Evolutionary conservation across 257 asterid species (phyloP).

Genomic region (Nicotiana tabacum): DNA sequence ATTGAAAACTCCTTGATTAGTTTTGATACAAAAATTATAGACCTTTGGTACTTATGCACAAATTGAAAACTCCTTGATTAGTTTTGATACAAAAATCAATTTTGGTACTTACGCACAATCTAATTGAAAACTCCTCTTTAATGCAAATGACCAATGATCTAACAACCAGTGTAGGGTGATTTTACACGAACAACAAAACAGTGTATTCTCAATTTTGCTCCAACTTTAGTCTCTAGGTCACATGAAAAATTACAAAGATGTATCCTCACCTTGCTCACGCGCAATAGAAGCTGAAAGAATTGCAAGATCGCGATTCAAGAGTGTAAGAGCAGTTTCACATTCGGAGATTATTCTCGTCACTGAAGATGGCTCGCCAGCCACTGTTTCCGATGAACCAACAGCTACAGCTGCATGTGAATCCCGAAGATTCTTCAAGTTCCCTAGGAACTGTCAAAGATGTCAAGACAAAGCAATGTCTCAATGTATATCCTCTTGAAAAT

Average conservation of each 20-base stretch:
- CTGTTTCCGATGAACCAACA: slow-evolving; percentile 68
- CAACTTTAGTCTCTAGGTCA: neutral
- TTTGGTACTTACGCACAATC: neutral
- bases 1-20: neutral
- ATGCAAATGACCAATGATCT: neutral
- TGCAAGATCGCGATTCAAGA: slow-evolving; percentile 81
- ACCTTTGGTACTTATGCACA: neutral
- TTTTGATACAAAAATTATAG: neutral
- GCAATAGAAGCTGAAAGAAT: slow-evolving; percentile 92
- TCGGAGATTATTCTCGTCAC: slow-evolving; percentile 86
- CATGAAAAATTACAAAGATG: slow-evolving; percentile 23
- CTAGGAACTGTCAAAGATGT: slow-evolving; percentile 53
- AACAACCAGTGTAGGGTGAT: neutral
- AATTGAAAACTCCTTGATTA: neutral
- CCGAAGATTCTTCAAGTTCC: slow-evolving; percentile 90
- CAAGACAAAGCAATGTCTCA: neutral
- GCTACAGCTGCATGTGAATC: slow-evolving; percentile 95
- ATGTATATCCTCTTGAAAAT: neutral
- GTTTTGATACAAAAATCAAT: neutral
- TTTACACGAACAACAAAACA: neutral
- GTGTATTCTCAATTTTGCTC: neutral
- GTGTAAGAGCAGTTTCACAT: slow-evolving; percentile 81
- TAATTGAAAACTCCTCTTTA: neutral
- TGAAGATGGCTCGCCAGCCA: slow-evolving; percentile 85
- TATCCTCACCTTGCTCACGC: slow-evolving; percentile 67